Conservation (phyloP, 345 rosid species). For the Pistacia integerrima region DNA sequence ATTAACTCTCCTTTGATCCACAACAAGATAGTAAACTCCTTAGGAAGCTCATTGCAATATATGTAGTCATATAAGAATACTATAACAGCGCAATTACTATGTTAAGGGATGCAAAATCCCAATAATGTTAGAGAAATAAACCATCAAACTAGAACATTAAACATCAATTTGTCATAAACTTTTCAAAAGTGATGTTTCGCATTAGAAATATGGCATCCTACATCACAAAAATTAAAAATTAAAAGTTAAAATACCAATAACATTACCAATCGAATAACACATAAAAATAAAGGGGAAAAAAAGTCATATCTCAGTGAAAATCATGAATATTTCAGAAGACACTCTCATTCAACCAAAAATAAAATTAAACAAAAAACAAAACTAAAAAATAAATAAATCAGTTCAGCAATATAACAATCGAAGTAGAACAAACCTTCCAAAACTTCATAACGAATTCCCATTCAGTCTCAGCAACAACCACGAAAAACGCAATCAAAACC, state of each 20-base stretch:
- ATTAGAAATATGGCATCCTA: too few species aligned
- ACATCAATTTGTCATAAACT: too few species aligned
- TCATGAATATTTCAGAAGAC: too few species aligned
- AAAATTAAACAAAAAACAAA: background rate
- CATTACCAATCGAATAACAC: too few species aligned
- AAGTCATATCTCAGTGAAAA: too few species aligned
- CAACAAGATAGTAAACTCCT: background rate
- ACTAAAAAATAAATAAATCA: background rate
- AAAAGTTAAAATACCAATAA: too few species aligned
- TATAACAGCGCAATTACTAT: too few species aligned
- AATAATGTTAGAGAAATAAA: too few species aligned
- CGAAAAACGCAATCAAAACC: constrained; percentile 65
- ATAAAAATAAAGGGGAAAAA: too few species aligned
- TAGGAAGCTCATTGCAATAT: background rate
- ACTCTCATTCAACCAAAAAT: background rate
- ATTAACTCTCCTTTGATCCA: background rate
- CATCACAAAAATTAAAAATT: too few species aligned
- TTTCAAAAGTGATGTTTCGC: too few species aligned
- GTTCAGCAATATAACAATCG: background rate
- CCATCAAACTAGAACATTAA: too few species aligned
- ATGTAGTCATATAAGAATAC: background rate
- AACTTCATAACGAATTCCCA: constrained; percentile 76
- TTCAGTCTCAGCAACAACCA: constrained; percentile 85
- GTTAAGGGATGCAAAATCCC: background rate
- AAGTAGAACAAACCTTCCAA: constrained; percentile 51